A percentile compares a stretch with the other conserved stretches of the same genome.
phyloP scores from a whole-genome alignment of 192 early-diverging fungal genomes.

The Dissophora globulifera region DNA sequence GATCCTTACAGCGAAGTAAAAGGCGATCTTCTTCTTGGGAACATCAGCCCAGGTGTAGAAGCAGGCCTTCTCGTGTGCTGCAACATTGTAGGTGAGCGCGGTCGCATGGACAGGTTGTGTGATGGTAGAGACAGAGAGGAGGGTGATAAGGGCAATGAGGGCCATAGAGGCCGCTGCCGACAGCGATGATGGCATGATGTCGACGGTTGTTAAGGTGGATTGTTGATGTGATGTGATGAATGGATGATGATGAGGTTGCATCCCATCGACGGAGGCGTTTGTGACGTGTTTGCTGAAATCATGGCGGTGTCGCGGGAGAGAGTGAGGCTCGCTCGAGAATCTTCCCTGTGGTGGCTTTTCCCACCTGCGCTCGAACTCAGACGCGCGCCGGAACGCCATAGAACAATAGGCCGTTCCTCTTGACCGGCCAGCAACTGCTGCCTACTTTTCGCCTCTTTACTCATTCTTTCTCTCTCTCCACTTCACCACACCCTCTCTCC shows the following conservation, averaged over 20 bases:
- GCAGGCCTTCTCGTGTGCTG: conserved; percentile 91
- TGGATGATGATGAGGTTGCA: background rate
- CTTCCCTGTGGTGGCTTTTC: too few species aligned
- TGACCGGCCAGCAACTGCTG: background rate
- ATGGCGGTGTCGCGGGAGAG: too few species aligned
- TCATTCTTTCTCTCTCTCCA: background rate
- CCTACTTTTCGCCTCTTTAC: background rate
- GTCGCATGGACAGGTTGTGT: conserved; percentile 53
- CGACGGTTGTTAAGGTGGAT: background rate
- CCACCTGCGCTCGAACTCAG: too few species aligned
- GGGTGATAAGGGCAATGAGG: conserved; percentile 36
- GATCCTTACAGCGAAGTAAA: conserved; percentile 96
- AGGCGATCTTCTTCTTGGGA: conserved; percentile 90
- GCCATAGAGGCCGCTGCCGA: conserved; percentile 28
- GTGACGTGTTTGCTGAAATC: too few species aligned
- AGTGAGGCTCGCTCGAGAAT: too few species aligned
- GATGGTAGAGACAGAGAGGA: conserved; percentile 37
- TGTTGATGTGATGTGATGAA: too few species aligned
- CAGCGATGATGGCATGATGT: conserved; percentile 27
- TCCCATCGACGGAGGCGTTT: too few species aligned
- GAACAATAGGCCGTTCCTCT: background rate
- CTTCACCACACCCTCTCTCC: background rate
- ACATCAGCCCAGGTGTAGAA: conserved; percentile 85
- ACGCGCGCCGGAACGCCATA: background rate
- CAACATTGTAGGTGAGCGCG: conserved; percentile 85